Conservation (phyloP, 768 basidiomycete species). For the Mycena crocata region DNA sequence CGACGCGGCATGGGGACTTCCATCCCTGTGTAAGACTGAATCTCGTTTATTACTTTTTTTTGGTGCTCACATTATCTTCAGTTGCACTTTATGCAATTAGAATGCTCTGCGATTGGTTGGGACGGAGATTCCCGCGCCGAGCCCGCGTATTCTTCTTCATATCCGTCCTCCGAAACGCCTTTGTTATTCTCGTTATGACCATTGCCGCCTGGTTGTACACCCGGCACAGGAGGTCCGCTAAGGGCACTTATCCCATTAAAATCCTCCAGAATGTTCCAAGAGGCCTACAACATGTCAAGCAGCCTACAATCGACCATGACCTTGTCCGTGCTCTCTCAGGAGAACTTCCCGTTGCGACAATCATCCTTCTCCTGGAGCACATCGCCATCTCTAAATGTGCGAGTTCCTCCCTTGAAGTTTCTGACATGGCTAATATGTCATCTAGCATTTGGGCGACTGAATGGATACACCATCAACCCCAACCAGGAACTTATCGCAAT, state of each 20-base stretch:
- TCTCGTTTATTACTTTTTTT: neutral
- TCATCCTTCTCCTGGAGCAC: constrained; percentile 93
- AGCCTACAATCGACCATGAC: constrained; percentile 50
- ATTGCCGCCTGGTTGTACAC: constrained; percentile 90
- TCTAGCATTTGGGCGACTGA: constrained; percentile 93
- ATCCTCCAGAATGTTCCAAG: constrained; percentile 87
- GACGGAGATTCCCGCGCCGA: constrained; percentile 70
- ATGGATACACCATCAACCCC: constrained; percentile 93
- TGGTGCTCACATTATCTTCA: neutral
- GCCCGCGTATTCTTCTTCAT: constrained; percentile 83
- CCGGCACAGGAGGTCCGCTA: constrained; percentile 64
- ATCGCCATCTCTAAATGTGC: constrained; percentile 96
- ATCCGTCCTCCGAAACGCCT: constrained; percentile 82
- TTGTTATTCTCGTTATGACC: constrained; percentile 90
- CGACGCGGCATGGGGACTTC: constrained; percentile 92
- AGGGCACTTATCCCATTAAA: constrained; percentile 84
- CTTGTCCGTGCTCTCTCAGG: constrained; percentile 77
- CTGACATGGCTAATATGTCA: neutral
- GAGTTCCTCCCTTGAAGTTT: constrained; percentile 37
- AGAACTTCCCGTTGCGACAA: constrained; percentile 86
- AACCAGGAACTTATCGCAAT: constrained; percentile 97
- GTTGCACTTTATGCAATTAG: constrained; percentile 78
- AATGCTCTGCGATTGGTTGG: constrained; percentile 59
- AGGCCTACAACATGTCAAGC: constrained; percentile 76
- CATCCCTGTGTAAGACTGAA: constrained; percentile 60